Base-by-base conservation (phyloP, 2,329 filamentous ascomycete species). In the Colletotrichum truncatum region DNA sequence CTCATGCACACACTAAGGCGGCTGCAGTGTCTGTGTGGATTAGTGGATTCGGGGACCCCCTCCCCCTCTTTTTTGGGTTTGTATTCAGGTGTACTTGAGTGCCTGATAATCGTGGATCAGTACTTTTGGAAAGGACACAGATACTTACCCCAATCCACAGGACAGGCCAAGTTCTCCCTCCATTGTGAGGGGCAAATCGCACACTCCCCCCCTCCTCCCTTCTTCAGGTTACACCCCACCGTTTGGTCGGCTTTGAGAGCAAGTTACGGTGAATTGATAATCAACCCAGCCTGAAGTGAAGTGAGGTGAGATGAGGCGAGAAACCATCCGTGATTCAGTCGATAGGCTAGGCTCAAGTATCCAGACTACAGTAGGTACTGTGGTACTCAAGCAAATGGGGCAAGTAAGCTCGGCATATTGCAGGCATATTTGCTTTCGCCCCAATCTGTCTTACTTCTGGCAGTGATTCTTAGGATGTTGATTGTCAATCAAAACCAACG, bases 1-100 rank as follows among this genome's bases (percentile, higher is more conserved):
- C 62, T 56, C 49, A 59, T 64, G 64, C 59, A 58, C 59, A 64
- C 64, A 65, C 60, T 64, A 53, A 59, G 52, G 60, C 64, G 59
- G 52, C 64, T 43, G 52, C 52, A 57, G 45, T 49, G 60, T 30
- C 60, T 64, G 39, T 64, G 48, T 46, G 48, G 49, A 28, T 30
- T 30, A 21, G 53, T 43, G 45, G 51, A 58, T 57, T 52, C 12
- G 58, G 45, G 59, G 52, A 52, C 52, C 28, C 30, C 25, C 45
- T 14, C 14, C 34, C 59, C n/a, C 48, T 36, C 30, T 32, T 32
- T 51, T 30, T 46, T 14, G n/a, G 14, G 32, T 28, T 28, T 45
- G 60, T 64, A 53, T 4, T 5, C 6, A 1, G 4, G 34, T 23
- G 55, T 60, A 30, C 43, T 21, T 21, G 4, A 8, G 23, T 46